Evolutionary conservation across 148 eudicot genomes (phyloP).

Genomic region (Cornus kousa): DNA sequence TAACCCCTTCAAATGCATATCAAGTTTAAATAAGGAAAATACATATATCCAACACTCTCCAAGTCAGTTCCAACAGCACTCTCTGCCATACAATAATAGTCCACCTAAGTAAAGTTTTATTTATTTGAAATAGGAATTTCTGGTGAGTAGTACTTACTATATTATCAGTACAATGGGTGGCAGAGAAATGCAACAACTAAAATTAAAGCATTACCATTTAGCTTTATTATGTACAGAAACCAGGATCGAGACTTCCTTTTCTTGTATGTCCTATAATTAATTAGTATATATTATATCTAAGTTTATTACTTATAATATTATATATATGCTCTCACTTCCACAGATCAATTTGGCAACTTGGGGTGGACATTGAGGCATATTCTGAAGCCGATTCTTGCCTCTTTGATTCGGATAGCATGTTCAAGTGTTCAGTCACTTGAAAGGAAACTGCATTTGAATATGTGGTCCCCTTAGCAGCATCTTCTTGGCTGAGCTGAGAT

Average conservation of each 20-base stretch:
- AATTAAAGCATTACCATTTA: slow-evolving; percentile 20
- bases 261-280: slow-evolving; percentile 3
- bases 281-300: background rate
- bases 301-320: background rate
- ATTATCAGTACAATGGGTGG: background rate
- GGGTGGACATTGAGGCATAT: slow-evolving; percentile 43
- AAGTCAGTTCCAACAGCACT: slow-evolving; percentile 29
- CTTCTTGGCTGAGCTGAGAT: slow-evolving; percentile 70
- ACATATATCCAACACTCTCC: slow-evolving; percentile 29
- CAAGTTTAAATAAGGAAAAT: slow-evolving; percentile 20
- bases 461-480: slow-evolving; percentile 31
- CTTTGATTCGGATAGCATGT: slow-evolving; percentile 35
- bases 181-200: background rate
- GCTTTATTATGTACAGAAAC: slow-evolving; percentile 44
- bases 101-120: slow-evolving; percentile 6
- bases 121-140: slow-evolving; percentile 7
- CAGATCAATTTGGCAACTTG: slow-evolving; percentile 59
- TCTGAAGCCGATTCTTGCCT: slow-evolving; percentile 35
- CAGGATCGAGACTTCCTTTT: slow-evolving; percentile 25
- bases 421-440: slow-evolving; percentile 43
- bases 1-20: slow-evolving; percentile 21
- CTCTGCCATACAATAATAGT: background rate
- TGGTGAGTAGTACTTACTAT: slow-evolving; percentile 12
- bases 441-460: slow-evolving; percentile 29
- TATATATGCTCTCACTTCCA: slow-evolving; percentile 43